Percentiles rank a stretch among this genome's conserved stretches.
Evolutionary conservation across 768 basidiomycete species (phyloP).

Genomic region (Mycena leptocephala): DNA sequence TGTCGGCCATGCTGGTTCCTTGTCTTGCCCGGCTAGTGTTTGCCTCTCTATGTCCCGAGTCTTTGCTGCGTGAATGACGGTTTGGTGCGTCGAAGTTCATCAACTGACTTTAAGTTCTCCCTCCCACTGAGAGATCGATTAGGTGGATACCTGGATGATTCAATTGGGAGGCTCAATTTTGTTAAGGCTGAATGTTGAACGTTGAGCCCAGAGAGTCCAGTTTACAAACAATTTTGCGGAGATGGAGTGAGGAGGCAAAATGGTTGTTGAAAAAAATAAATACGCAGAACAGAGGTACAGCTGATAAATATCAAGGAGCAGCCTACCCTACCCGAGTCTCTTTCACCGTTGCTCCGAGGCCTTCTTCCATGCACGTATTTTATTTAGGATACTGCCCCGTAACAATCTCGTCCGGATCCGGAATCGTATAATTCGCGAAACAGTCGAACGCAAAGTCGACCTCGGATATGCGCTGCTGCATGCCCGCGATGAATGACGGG

Average conservation of each 20-base stretch:
- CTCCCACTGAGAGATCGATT: neutral
- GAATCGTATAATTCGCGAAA: conserved; percentile 63
- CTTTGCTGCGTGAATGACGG: too few species aligned
- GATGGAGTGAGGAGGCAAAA: too few species aligned
- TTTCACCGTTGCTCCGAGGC: neutral
- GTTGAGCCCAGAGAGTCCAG: too few species aligned
- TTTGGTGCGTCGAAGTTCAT: too few species aligned
- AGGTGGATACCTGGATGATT: too few species aligned
- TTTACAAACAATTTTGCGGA: too few species aligned
- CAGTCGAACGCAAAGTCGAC: conserved; percentile 81
- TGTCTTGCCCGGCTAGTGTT: too few species aligned
- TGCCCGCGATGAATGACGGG: conserved; percentile 69
- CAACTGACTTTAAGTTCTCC: neutral
- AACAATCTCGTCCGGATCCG: conserved; percentile 56
- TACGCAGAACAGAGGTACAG: neutral
- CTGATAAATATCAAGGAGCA: neutral
- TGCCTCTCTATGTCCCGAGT: too few species aligned
- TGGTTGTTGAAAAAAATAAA: too few species aligned
- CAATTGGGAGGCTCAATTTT: too few species aligned
- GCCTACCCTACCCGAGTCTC: neutral
- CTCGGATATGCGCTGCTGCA: conserved; percentile 68
- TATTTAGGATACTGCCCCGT: conserved; percentile 46
- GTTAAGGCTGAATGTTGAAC: too few species aligned
- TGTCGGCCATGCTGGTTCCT: too few species aligned
- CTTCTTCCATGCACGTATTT: neutral